Base-by-base conservation (phyloP, 2,329 filamentous ascomycete species). In the Colletotrichum higginsianum region DNA sequence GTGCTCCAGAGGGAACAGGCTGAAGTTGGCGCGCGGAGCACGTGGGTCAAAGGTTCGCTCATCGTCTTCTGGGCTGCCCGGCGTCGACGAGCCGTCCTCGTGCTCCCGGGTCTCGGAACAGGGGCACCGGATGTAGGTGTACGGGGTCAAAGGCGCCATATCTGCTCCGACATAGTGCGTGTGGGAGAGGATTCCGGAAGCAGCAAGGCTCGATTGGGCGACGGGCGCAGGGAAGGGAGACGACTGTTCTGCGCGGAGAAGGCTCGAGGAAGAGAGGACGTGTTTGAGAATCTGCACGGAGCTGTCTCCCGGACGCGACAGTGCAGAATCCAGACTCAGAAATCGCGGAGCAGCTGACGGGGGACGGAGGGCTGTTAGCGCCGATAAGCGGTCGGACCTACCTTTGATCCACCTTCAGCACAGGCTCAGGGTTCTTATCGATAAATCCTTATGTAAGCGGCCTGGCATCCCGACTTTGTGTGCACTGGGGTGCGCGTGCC, bases 1-100 rank as follows among this genome's bases (percentile, higher is more conserved):
- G 79, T 98, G 92, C 79, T 98, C 96, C 55, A 98, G 91, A 0
- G 96, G 96, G 79, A 96, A 98, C 42, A 99, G 87, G 75, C 94
- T 95, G 86, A 94, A 98, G 81, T 95, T 96, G 70, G 96, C 93
- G 47, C 95, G 92, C 18, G 93, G 90, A 72, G 92, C 91, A 76
- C 93, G 91, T 2, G 96, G 95, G 79, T 99, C 93, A 81, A 99
- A 98, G 4, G 94, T 92, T 73, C 88, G 87, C 70, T 94, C 93
- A 75, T 94, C 92, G 71, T 93, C 91, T 61, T 94, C 91, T 38
- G 88, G 80, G 63, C 82, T 82, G 50, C 81, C 77, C 47, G 76
- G 74, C 47, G 74, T 74, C 23, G 76, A 74, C 7, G 80, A 76
- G 12, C 74, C 74, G 47, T 80, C 79, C 55, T 80, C 79, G 63